A percentile compares a stretch with the other conserved stretches of the same genome.
Evolutionary conservation across 768 basidiomycete species (phyloP).

Genomic region (Panus rudis): DNA sequence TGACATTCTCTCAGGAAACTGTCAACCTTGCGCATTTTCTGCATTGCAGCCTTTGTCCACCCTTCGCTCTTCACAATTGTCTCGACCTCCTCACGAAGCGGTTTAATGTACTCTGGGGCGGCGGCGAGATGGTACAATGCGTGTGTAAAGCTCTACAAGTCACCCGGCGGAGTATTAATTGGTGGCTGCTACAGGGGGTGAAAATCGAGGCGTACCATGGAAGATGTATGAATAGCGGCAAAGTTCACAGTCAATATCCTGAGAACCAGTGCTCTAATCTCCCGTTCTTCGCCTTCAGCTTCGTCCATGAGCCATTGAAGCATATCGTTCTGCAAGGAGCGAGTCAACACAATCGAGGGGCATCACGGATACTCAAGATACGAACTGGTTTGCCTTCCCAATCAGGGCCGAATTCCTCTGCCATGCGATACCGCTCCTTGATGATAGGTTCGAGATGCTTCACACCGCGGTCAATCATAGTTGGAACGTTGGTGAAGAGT

Average conservation of each 20-base stretch:
- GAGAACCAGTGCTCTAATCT: slow-evolving; percentile 7
- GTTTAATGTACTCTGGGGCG: slow-evolving; percentile 19
- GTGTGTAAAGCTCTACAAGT: slow-evolving; percentile 20
- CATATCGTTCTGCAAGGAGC: slow-evolving; percentile 33
- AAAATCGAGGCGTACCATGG: slow-evolving; percentile 15
- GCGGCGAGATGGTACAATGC: slow-evolving; percentile 25
- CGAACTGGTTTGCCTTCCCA: not conserved
- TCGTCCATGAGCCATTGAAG: slow-evolving; percentile 40
- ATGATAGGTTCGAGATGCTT: not conserved
- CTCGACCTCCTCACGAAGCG: slow-evolving; percentile 27
- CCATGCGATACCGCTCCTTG: not conserved
- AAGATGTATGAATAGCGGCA: slow-evolving; percentile 28
- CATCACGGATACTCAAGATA: not conserved
- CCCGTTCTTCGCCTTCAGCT: slow-evolving; percentile 15
- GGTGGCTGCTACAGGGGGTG: not conserved
- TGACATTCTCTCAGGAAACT: slow-evolving; percentile 30
- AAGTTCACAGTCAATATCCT: slow-evolving; percentile 27
- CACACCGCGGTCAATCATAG: not conserved
- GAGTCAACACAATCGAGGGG: not conserved
- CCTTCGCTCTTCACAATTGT: slow-evolving; percentile 15
- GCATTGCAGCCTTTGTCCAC: slow-evolving; percentile 24
- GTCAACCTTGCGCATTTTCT: slow-evolving; percentile 27
- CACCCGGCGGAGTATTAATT: not conserved
- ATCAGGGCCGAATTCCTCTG: not conserved
- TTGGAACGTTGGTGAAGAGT: not conserved